Percentiles rank a stretch among this genome's conserved stretches.
These are phyloP conservation scores for Dentipellis fragilis DNA, from an alignment of 768 basidiomycete genomes.

Conservation along the genomic window DNA sequence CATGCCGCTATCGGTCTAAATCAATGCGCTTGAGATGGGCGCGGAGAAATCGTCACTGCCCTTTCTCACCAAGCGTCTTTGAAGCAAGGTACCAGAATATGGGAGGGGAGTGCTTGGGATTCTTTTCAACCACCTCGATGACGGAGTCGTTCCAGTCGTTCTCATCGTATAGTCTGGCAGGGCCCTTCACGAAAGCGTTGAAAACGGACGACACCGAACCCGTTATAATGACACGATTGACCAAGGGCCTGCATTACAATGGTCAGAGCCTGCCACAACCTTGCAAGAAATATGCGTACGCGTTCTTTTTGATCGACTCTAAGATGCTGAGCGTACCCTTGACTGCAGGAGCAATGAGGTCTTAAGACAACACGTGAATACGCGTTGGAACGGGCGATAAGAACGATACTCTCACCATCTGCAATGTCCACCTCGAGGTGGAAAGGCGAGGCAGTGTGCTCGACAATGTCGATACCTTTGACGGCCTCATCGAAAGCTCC, in stretches of 20 bases:
- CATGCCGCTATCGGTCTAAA: slow-evolving; percentile 19
- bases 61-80: slow-evolving; percentile 27
- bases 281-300: neutral
- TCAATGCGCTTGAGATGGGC: neutral
- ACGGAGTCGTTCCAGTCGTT: slow-evolving; percentile 24
- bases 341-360: slow-evolving; percentile 31
- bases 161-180: slow-evolving; percentile 2
- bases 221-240: slow-evolving; percentile 37
- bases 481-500: slow-evolving; percentile 35
- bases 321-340: slow-evolving; percentile 29
- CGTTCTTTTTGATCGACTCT: slow-evolving; percentile 21
- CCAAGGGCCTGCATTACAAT: slow-evolving; percentile 7
- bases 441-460: slow-evolving; percentile 24
- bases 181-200: neutral
- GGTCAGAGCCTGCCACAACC: no score
- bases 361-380: neutral
- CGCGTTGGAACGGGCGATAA: neutral
- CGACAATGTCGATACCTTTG: slow-evolving; percentile 30
- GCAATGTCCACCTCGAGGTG: slow-evolving; percentile 16
- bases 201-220: slow-evolving; percentile 26
- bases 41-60: slow-evolving; percentile 13
- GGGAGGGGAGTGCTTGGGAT: slow-evolving; percentile 18
- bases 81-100: slow-evolving; percentile 19
- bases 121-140: slow-evolving; percentile 19
- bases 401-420: slow-evolving; percentile 5